Base-by-base conservation (phyloP, 805 yeast species). In the Candida insectalens region DNA sequence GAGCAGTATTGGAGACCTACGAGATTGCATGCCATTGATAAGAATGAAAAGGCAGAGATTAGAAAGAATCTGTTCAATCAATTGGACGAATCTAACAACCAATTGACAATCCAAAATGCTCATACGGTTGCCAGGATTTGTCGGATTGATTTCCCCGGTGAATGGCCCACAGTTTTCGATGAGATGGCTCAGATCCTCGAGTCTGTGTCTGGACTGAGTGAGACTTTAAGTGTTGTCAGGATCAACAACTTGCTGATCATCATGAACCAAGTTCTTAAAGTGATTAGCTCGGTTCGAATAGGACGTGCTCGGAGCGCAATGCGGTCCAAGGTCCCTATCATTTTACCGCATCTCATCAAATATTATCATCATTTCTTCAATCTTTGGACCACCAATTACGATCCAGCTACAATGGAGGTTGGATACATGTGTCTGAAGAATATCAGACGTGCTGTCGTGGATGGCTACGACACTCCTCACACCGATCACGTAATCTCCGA, bases 1-100 rank as follows among this genome's bases (percentile, higher is more conserved):
- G 95, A 84, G 13, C 74, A 71, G 49, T 74, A 74, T 48, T 89
- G 98, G 97, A 65, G 96, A 38, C 63, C 78, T 1, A 65, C 84
- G 0, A 64, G 83, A 14, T 58, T 65, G 22, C 50, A 53, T 41
- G 63, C 74, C 1, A 67, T 80, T 14, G 43, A 67, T 2, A 69
- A 67, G 30, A 84, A 80, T 13, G 96, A 87, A 48, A 89, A 87
- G 51, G 39, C 40, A 0, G 71, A 68, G 31, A 84, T 87, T 30
- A 66, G 76, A 38, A 45, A 58, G 14, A 60, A 78, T 27, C 51
- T 83, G 7, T 81, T 85, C 43, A 40, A 41, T 19, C 50, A 74
- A 29, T 50, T 83, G 10, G 70, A 68, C 40, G 94, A 83, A 49
- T 74, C 77, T 33, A 83, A 84, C 46, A 73, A 70, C 38, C 92